Percentiles rank a stretch among this genome's conserved stretches.
phyloP scores from a whole-genome alignment of 129 eudicot species.

The Flaveria sonorensis region DNA sequence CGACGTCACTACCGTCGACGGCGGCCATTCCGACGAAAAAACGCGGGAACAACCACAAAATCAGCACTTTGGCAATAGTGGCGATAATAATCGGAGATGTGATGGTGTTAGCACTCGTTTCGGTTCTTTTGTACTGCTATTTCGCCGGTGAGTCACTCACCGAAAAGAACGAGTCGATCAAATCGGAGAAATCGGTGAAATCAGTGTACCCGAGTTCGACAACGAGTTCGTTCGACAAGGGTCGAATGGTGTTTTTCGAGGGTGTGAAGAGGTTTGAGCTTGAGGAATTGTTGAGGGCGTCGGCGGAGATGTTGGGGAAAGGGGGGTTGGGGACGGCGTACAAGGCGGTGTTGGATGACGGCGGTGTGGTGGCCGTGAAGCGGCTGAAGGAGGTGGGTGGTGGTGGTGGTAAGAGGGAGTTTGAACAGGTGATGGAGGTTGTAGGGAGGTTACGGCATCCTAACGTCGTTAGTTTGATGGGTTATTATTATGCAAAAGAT shows the following conservation, averaged over 20 bases:
- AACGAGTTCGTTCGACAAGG: slow-evolving; percentile 56
- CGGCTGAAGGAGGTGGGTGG: slow-evolving; percentile 67
- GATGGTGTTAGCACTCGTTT: slow-evolving; percentile 47
- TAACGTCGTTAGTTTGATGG: slow-evolving; percentile 73
- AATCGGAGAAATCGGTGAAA: slow-evolving; percentile 64
- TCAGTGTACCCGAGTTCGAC: slow-evolving; percentile 43
- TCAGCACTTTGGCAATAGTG: slow-evolving; percentile 51
- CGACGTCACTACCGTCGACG: slow-evolving; percentile 46
- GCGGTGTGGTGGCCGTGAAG: slow-evolving; percentile 86
- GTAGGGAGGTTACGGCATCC: slow-evolving; percentile 73
- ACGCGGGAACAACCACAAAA: slow-evolving; percentile 28
- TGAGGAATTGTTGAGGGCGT: slow-evolving; percentile 88
- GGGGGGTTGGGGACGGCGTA: slow-evolving; percentile 94
- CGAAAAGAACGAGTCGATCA: slow-evolving; percentile 18
- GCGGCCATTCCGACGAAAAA: slow-evolving; percentile 29
- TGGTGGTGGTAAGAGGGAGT: slow-evolving; percentile 62
- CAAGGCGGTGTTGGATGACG: slow-evolving; percentile 91
- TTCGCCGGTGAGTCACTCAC: slow-evolving; percentile 27
- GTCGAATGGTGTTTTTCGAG: slow-evolving; percentile 84
- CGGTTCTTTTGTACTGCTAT: slow-evolving; percentile 67
- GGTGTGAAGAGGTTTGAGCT: slow-evolving; percentile 80
- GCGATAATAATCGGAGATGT: slow-evolving; percentile 74
- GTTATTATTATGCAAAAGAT: slow-evolving; percentile 83
- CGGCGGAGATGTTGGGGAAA: slow-evolving; percentile 96
- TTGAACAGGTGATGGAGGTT: slow-evolving; percentile 92